These are phyloP conservation scores for Sporothrix luriei DNA, from an alignment of 2,329 filamentous ascomycete genomes.

Conservation along the genomic window DNA sequence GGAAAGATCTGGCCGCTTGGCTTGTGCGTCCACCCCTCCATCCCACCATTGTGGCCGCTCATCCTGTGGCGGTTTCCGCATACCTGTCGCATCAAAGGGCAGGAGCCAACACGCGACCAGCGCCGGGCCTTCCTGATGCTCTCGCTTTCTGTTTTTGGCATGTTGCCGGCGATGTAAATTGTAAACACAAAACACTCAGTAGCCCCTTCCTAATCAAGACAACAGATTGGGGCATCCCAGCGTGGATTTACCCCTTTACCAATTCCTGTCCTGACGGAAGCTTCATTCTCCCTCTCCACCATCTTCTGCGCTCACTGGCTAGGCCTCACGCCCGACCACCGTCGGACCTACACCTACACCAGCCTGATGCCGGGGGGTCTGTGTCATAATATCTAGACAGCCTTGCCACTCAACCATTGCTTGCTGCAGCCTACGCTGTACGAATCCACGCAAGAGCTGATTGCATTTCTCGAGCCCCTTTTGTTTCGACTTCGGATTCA, in stretches of 20 bases:
- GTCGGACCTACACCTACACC: slow-evolving; percentile 7
- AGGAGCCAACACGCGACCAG: slow-evolving; percentile 27
- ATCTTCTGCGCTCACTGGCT: not conserved
- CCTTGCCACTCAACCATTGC: slow-evolving; percentile 11
- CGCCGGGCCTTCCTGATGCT: slow-evolving; percentile 9
- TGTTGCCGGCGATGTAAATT: slow-evolving; percentile 18
- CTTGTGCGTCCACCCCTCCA: slow-evolving; percentile 18
- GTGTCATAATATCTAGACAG: not conserved
- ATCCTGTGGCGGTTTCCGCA: too few species aligned
- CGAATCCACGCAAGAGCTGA: not conserved
- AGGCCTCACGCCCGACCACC: not conserved
- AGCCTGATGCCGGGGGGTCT: not conserved
- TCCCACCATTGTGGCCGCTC: slow-evolving; percentile 12
- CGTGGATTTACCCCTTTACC: not conserved
- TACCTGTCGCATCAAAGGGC: not conserved
- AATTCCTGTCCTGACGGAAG: not conserved
- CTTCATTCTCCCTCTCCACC: not conserved
- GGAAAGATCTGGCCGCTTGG: slow-evolving; percentile 9
- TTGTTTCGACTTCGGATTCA: slow-evolving; percentile 4
- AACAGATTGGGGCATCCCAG: not conserved
- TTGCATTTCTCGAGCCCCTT: not conserved
- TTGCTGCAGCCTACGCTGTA: not conserved
- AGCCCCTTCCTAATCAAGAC: slow-evolving; percentile 12
- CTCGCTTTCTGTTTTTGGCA: slow-evolving; percentile 15
- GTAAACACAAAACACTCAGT: not conserved